Percentiles rank a stretch among this genome's conserved stretches.
phyloP scores from a whole-genome alignment of 495 filamentous ascomycete genomes.

The Paragyromitra xinjiangensis region DNA sequence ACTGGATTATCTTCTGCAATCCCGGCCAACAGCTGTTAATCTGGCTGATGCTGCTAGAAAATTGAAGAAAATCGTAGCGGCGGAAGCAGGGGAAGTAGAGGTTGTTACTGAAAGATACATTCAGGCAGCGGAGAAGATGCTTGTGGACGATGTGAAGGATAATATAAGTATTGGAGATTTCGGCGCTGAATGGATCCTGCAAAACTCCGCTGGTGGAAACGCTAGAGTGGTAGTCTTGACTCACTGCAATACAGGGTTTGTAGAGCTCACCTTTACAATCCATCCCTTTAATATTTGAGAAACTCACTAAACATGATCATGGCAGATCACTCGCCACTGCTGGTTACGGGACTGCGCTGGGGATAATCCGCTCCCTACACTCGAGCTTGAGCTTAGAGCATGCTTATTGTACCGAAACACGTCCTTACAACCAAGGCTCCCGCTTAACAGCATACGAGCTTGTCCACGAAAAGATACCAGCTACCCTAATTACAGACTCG shows the following conservation, averaged over 20 bases:
- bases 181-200: conserved; percentile 83
- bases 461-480: conserved; percentile 89
- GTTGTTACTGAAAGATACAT: conserved; percentile 69
- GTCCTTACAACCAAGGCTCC: conserved; percentile 97
- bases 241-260: conserved; percentile 95
- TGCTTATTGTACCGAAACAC: conserved; percentile 94
- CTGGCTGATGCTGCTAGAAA: conserved; percentile 86
- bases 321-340: conserved; percentile 88
- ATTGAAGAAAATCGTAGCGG: conserved; percentile 69
- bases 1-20: conserved; percentile 83
- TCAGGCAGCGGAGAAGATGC: conserved; percentile 80
- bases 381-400: conserved; percentile 70
- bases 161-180: conserved; percentile 84
- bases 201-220: conserved; percentile 59
- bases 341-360: conserved; percentile 93
- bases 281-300: background rate
- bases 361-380: conserved; percentile 88
- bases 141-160: conserved; percentile 84
- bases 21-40: conserved; percentile 93
- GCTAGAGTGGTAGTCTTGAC: conserved; percentile 78
- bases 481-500: conserved; percentile 92
- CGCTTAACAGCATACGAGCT: conserved; percentile 95
- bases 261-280: conserved; percentile 12
- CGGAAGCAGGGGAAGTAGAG: conserved; percentile 56
- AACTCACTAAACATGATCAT: conserved; percentile 42